These are phyloP conservation scores for Nannochloropsis gaditana DNA, from an alignment of 108 stramenopile species.

Conservation along the genomic window DNA sequence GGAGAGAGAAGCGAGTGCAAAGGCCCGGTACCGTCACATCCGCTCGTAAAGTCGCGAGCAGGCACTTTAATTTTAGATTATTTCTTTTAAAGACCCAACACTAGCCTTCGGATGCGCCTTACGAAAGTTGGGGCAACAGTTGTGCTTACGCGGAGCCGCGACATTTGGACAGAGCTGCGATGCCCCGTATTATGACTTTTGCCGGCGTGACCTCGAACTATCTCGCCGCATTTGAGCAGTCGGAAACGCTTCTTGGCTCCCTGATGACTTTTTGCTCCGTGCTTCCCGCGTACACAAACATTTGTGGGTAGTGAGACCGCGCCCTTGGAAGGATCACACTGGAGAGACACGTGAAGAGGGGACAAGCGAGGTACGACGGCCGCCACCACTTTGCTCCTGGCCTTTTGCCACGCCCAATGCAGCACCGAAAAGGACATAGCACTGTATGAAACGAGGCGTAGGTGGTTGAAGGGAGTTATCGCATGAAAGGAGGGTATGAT, in stretches of 20 bases:
- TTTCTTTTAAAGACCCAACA: background rate
- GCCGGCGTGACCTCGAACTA: background rate
- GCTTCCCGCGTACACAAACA: background rate
- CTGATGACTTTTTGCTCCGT: background rate
- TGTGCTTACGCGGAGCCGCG: constrained; percentile 9
- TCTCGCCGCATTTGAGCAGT: background rate
- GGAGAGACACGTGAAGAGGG: background rate
- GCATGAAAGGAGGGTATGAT: background rate
- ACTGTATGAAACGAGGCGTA: background rate
- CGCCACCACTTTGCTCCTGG: background rate
- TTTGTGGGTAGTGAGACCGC: background rate
- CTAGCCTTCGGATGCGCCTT: constrained; percentile 4
- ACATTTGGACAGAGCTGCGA: constrained; percentile 18
- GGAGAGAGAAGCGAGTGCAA: too few species aligned
- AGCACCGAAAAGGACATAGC: background rate
- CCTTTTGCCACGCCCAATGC: background rate
- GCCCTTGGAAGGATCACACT: too few species aligned
- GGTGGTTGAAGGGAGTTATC: background rate
- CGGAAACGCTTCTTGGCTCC: constrained; percentile 19
- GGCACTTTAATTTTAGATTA: background rate
- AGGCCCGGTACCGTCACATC: too few species aligned
- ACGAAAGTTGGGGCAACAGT: background rate
- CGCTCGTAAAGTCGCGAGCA: too few species aligned
- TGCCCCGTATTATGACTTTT: constrained; percentile 12
- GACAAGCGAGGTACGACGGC: background rate